A percentile compares a stretch with the other conserved stretches of the same genome.
phyloP scores from a whole-genome alignment of 176 grass and related monocot species.

The Miscanthus lutarioriparius region DNA sequence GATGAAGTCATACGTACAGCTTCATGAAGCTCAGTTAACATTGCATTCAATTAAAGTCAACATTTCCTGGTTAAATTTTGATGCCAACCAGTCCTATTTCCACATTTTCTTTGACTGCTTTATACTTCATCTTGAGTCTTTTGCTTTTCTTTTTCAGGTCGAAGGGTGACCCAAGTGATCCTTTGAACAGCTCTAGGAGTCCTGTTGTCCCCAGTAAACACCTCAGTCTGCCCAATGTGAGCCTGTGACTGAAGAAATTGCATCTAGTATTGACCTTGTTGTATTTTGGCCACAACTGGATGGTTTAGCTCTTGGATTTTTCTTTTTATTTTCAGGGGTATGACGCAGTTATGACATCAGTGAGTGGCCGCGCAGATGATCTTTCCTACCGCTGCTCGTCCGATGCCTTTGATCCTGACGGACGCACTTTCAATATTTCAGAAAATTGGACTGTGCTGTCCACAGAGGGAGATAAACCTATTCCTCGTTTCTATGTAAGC shows the following conservation, averaged over 20 bases:
- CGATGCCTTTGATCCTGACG: slow-evolving; percentile 51
- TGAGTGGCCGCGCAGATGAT: slow-evolving; percentile 61
- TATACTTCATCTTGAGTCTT: neutral
- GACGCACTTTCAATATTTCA: slow-evolving; percentile 50
- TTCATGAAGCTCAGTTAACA: neutral
- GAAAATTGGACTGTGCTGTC: slow-evolving; percentile 74
- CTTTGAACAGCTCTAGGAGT: slow-evolving; percentile 51
- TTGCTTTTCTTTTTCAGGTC: slow-evolving; percentile 41
- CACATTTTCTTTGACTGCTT: neutral
- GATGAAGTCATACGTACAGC: neutral
- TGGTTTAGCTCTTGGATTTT: slow-evolving; percentile 8
- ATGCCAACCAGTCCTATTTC: slow-evolving; percentile 1
- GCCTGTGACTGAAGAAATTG: slow-evolving; percentile 7
- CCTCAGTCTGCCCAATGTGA: slow-evolving; percentile 58
- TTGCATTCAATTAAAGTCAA: neutral
- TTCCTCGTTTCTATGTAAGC: slow-evolving; percentile 83
- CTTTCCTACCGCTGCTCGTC: slow-evolving; percentile 52
- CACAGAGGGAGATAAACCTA: slow-evolving; percentile 72
- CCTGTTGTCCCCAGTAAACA: slow-evolving; percentile 39
- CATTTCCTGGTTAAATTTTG: slow-evolving; percentile 19
- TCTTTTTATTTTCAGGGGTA: slow-evolving; percentile 57
- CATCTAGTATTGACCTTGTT: neutral
- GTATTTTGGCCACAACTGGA: slow-evolving; percentile 11
- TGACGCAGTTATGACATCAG: slow-evolving; percentile 50
- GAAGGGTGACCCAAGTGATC: slow-evolving; percentile 60